Evolutionary conservation across 1,284 basidiomycete species (phyloP).

Genomic region (Irpex sp.): DNA sequence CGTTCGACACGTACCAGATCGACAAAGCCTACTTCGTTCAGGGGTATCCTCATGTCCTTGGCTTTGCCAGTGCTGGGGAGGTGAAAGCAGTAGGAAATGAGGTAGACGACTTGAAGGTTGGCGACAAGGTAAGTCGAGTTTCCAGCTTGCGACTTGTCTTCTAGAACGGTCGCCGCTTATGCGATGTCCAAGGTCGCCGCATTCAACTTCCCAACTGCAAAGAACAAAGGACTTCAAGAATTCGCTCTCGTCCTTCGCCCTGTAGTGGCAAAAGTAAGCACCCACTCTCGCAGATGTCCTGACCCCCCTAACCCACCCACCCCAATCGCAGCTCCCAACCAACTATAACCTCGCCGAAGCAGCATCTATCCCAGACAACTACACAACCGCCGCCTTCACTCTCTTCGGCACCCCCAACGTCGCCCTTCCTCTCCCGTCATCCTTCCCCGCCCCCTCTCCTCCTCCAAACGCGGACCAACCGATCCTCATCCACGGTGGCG

Average conservation of each 20-base stretch:
- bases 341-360: slow-evolving; percentile 34
- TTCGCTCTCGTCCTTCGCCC: slow-evolving; percentile 30
- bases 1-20: slow-evolving; percentile 36
- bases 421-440: slow-evolving; percentile 32
- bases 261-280: slow-evolving; percentile 35
- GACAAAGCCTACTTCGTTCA: slow-evolving; percentile 31
- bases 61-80: slow-evolving; percentile 35
- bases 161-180: background rate
- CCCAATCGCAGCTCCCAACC: slow-evolving; percentile 33
- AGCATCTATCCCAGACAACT: slow-evolving; percentile 47
- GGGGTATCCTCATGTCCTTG: slow-evolving; percentile 34
- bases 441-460: slow-evolving; percentile 29
- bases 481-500: slow-evolving; percentile 51
- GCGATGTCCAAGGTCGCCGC: slow-evolving; percentile 2
- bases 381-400: slow-evolving; percentile 42
- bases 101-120: slow-evolving; percentile 34
- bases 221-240: slow-evolving; percentile 37
- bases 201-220: slow-evolving; percentile 24
- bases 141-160: background rate
- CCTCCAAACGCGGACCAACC: slow-evolving; percentile 31
- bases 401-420: slow-evolving; percentile 36
- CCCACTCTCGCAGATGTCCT: background rate
- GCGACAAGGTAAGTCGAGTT: slow-evolving; percentile 33
- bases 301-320: background rate
- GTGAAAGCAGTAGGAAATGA: slow-evolving; percentile 36